Evolutionary conservation across 108 stramenopile genomes (phyloP).

Genomic region (Fragilariopsis cylindrus): DNA sequence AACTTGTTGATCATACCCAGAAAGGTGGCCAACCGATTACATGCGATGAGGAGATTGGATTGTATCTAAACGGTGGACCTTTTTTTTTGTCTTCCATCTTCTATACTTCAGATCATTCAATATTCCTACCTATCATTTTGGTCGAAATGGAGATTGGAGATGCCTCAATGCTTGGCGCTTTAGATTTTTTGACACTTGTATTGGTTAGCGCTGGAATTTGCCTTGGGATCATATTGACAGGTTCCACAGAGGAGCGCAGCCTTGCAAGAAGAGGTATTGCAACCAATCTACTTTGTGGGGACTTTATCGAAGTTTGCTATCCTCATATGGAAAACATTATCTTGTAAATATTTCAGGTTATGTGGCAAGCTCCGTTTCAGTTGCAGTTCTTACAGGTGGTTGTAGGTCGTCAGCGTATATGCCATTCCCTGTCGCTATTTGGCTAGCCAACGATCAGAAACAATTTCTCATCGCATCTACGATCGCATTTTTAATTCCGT

Average conservation of each 20-base stretch:
- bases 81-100: not conserved
- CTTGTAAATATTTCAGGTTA: constrained; percentile 64
- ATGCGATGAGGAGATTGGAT: too few species aligned
- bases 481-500: constrained; percentile 52
- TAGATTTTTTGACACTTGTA: constrained; percentile 76
- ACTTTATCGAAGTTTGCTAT: constrained; percentile 87
- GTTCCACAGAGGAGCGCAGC: not conserved
- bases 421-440: constrained; percentile 54
- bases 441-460: constrained; percentile 48
- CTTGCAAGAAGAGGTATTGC: constrained; percentile 53
- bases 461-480: constrained; percentile 38
- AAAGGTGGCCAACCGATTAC: too few species aligned
- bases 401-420: constrained; percentile 56
- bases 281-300: constrained; percentile 78
- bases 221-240: constrained; percentile 44
- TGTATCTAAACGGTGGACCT: too few species aligned
- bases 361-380: constrained; percentile 25
- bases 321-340: constrained; percentile 68
- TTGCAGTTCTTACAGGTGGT: not conserved
- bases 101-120: constrained; percentile 42
- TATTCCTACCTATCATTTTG: constrained; percentile 74
- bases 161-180: constrained; percentile 62
- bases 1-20: too few species aligned
- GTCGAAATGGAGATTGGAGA: constrained; percentile 78
- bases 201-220: constrained; percentile 82